Base-by-base conservation (phyloP, 495 filamentous ascomycete species). In the Penicillium verhagenii region DNA sequence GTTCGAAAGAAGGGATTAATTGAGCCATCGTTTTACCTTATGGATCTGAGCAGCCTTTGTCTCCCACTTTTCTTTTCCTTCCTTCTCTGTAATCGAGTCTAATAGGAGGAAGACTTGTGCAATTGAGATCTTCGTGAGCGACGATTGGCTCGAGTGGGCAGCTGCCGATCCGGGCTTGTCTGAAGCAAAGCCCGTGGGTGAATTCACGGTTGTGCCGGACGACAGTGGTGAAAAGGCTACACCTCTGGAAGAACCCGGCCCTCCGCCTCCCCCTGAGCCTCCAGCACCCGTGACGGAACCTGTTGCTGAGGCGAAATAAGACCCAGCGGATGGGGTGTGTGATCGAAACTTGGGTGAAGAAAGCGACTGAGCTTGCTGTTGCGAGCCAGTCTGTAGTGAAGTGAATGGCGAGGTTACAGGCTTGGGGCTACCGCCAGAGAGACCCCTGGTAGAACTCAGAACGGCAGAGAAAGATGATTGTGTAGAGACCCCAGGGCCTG, bases 91-190 rank as follows among this genome's bases (percentile, higher is more conserved):
- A 66, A 96, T 89, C 23, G 90, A 90, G 76, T 91, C 93, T 54
- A 99, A 82, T 31, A 97, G 82, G 53, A 99, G 80, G 73, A 92
- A 95, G 52, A 97, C 85, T 79, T 99, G 95, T 52, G 93, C 91
- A 61, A 95, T 86, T 53, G 90, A 91, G 69, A 99, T 93, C 68
- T 91, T 96, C 38, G 89, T 75, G 23, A 82, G 70, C 10, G 79
- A 82, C 9, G 79, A 80, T 64, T 80, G 78, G 55, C 76, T 75
- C 23, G 72, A 69, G 64, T 72, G 72, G 51, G 71, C 67, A 29
- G 66, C 57, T 60, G 72, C 63, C 6, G 76, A 77, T 37, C 73
- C 72, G 29, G 76, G 65, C 61, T 79, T 79, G 52, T 83, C 82
- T 44, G 76, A 74, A 47, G 80, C 71, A 53, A 81, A 82, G 52